A percentile compares a stretch with the other conserved stretches of the same genome.
These are phyloP conservation scores for Candolleomyces eurysporus DNA, from an alignment of 768 basidiomycete species.

Conservation along the genomic window DNA sequence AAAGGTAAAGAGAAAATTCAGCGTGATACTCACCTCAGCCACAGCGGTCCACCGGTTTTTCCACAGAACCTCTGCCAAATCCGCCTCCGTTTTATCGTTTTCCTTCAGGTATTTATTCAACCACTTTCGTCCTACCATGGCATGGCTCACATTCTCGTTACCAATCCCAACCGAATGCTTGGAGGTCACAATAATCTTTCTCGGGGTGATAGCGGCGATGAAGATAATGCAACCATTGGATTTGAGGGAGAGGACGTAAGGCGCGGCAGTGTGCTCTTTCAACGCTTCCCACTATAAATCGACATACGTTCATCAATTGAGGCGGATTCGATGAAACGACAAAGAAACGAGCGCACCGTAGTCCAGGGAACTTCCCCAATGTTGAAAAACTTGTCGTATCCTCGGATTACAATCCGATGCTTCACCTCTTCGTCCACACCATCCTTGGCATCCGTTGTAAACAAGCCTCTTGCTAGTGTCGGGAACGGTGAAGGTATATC, in stretches of 20 bases:
- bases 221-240: conserved; percentile 98
- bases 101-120: conserved; percentile 61
- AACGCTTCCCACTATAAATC: conserved; percentile 68
- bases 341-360: conserved; percentile 51
- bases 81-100: conserved; percentile 64
- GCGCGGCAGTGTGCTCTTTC: conserved; percentile 63
- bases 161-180: conserved; percentile 83
- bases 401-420: conserved; percentile 75
- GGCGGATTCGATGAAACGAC: conserved; percentile 1
- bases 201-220: conserved; percentile 77
- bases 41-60: conserved; percentile 85
- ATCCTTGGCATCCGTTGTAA: conserved; percentile 54
- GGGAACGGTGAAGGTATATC: conserved; percentile 61
- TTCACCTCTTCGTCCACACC: conserved; percentile 23
- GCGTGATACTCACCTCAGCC: conserved; percentile 65
- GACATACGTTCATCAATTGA: background rate
- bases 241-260: conserved; percentile 87
- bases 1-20: no score
- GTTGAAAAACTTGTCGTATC: conserved; percentile 99
- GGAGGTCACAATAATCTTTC: conserved; percentile 80
- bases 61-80: conserved; percentile 77
- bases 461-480: conserved; percentile 90
- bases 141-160: conserved; percentile 54
- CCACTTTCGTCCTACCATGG: conserved; percentile 84
- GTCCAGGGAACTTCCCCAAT: conserved; percentile 97